A percentile compares a stretch with the other conserved stretches of the same genome.
These are phyloP conservation scores for Hypoxylon sp. DNA, from an alignment of 2,329 filamentous ascomycete genomes.

Conservation along the genomic window DNA sequence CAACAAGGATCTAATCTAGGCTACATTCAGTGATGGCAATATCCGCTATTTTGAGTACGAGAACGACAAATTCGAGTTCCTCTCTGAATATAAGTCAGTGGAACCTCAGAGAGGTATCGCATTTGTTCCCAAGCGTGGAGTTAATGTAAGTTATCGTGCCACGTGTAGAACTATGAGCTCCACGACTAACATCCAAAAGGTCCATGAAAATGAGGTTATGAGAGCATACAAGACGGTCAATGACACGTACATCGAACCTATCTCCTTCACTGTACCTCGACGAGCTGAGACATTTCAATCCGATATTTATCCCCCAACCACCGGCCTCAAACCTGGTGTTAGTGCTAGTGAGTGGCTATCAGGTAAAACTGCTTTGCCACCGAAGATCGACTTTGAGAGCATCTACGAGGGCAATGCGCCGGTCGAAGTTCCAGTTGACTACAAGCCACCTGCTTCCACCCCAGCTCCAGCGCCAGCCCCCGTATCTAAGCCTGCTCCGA, in stretches of 20 bases:
- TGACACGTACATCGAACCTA: slow-evolving; percentile 93
- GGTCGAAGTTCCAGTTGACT: slow-evolving; percentile 80
- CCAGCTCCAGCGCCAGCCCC: slow-evolving; percentile 62
- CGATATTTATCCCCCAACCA: slow-evolving; percentile 93
- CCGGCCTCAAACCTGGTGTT: slow-evolving; percentile 84
- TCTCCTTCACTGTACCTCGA: slow-evolving; percentile 96
- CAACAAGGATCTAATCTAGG: slow-evolving; percentile 44
- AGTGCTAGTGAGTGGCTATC: slow-evolving; percentile 86
- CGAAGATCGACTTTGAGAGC: slow-evolving; percentile 94
- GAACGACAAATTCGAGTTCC: slow-evolving; percentile 98
- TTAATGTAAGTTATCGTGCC: slow-evolving; percentile 74
- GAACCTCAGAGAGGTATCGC: slow-evolving; percentile 96
- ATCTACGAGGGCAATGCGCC: slow-evolving; percentile 88
- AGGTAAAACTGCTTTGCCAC: slow-evolving; percentile 85
- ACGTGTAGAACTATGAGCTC: background rate
- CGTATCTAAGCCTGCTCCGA: slow-evolving; percentile 64
- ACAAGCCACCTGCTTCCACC: slow-evolving; percentile 69
- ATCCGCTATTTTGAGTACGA: slow-evolving; percentile 99
- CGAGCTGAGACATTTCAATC: slow-evolving; percentile 96
- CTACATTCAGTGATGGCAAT: slow-evolving; percentile 83
- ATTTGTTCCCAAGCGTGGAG: slow-evolving; percentile 93
- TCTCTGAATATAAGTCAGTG: slow-evolving; percentile 96
- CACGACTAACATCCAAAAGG: slow-evolving; percentile 62
- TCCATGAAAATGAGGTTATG: slow-evolving; percentile 97
- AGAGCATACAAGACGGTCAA: slow-evolving; percentile 98